Evolutionary conservation across 2,329 filamentous ascomycete genomes (phyloP).

Genomic region (Dryadomyces sulphureus): DNA sequence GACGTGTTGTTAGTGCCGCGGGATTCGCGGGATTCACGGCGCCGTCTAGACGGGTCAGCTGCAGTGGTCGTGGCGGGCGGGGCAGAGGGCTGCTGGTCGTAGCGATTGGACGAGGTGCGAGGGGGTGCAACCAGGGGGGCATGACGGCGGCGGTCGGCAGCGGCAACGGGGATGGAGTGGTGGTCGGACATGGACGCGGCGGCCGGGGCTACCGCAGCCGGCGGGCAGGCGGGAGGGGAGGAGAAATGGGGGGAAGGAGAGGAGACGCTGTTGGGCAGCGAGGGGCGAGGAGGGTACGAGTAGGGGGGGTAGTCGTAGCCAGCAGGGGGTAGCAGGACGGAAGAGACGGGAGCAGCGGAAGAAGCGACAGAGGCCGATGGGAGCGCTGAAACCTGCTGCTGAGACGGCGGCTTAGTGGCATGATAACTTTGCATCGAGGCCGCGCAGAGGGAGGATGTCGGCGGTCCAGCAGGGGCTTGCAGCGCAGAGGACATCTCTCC

Average conservation of each 20-base stretch:
- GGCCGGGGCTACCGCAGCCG: constrained; percentile 17
- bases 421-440: constrained; percentile 42
- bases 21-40: constrained; percentile 16
- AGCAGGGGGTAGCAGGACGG: constrained; percentile 21
- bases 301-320: too few species aligned
- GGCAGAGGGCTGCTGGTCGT: constrained; percentile 18
- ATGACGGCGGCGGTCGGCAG: constrained; percentile 39
- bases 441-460: constrained; percentile 34
- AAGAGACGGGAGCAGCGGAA: constrained; percentile 33
- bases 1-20: constrained; percentile 20
- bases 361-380: too few species aligned
- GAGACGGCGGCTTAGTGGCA: constrained; percentile 30
- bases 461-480: constrained; percentile 35
- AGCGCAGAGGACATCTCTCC: constrained; percentile 46
- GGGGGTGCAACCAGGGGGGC: constrained; percentile 57
- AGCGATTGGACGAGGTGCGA: constrained; percentile 64
- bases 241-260: constrained; percentile 38
- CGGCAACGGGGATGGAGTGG: constrained; percentile 16
- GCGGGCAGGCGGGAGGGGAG: constrained; percentile 24
- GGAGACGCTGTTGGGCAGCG: constrained; percentile 32
- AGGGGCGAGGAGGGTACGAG: too few species aligned
- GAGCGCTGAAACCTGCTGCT: constrained; percentile 24
- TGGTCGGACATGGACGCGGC: constrained; percentile 20
- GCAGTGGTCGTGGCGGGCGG: not conserved
- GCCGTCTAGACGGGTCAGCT: constrained; percentile 21